phyloP scores from a whole-genome alignment of 495 filamentous ascomycete genomes.

The Hypoxylon crocopeplum region DNA sequence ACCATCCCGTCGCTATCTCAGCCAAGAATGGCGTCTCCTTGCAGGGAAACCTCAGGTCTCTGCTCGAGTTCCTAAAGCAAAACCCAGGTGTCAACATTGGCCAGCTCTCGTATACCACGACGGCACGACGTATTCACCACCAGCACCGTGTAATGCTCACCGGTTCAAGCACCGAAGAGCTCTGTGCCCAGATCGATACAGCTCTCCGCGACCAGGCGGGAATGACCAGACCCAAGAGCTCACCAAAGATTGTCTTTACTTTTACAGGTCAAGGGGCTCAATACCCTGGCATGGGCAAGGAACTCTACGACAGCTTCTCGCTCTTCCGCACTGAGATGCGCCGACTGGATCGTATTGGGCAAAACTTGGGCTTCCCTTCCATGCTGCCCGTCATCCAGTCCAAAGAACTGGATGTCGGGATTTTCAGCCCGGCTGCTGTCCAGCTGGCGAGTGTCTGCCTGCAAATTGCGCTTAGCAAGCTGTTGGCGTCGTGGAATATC shows the following conservation, averaged over 20 bases:
- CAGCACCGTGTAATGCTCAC: slow-evolving; percentile 60
- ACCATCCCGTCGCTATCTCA: slow-evolving; percentile 55
- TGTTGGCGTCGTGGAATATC: slow-evolving; percentile 71
- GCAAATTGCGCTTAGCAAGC: slow-evolving; percentile 72
- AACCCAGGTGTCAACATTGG: slow-evolving; percentile 40
- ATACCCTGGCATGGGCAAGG: background rate
- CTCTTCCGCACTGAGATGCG: slow-evolving; percentile 64
- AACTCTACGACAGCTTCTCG: slow-evolving; percentile 55
- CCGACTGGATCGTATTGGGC: slow-evolving; percentile 64
- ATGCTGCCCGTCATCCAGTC: slow-evolving; percentile 61
- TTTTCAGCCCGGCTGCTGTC: slow-evolving; percentile 43
- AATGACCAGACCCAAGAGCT: slow-evolving; percentile 20
- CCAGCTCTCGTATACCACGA: slow-evolving; percentile 72
- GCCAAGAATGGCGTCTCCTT: slow-evolving; percentile 48
- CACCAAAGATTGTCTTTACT: slow-evolving; percentile 40
- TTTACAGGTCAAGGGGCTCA: background rate
- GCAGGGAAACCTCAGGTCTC: slow-evolving; percentile 35
- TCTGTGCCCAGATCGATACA: slow-evolving; percentile 25
- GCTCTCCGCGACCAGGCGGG: slow-evolving; percentile 18
- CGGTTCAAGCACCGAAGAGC: slow-evolving; percentile 44
- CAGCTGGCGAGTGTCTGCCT: slow-evolving; percentile 72
- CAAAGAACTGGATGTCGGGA: slow-evolving; percentile 33
- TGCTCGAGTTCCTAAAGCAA: slow-evolving; percentile 52
- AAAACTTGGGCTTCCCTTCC: slow-evolving; percentile 63
- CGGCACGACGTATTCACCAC: slow-evolving; percentile 73